Evolutionary conservation across 352 stramenopile genomes (phyloP).

Genomic region (Globisporangium yorkense): DNA sequence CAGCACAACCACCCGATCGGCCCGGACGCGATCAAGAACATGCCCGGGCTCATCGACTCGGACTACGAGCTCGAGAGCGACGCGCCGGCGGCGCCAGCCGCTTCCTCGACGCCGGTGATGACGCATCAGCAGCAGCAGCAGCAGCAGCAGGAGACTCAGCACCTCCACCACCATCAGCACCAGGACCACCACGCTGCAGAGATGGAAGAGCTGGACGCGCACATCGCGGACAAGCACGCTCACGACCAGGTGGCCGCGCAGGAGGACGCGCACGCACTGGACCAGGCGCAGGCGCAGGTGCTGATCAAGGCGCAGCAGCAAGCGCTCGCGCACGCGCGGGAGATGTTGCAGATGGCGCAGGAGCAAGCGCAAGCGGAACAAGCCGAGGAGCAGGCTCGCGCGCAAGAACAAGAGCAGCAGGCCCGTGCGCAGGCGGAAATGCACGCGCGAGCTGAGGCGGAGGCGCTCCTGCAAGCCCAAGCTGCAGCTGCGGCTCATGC

Average conservation of each 20-base stretch:
- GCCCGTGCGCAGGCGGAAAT: conserved; percentile 18
- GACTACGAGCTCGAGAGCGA: conserved; percentile 47
- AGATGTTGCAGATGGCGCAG: conserved; percentile 15
- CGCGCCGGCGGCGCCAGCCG: too few relatives aligned
- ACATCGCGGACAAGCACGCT: background rate
- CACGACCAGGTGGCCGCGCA: conserved; percentile 12
- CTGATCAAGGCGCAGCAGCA: conserved; percentile 29
- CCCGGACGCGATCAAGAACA: conserved; percentile 51
- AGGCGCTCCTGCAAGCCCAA: background rate
- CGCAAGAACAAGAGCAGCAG: conserved; percentile 4
- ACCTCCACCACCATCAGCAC: background rate
- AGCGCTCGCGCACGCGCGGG: conserved; percentile 23
- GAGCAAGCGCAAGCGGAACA: conserved; percentile 8
- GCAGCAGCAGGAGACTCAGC: conserved; percentile 7
- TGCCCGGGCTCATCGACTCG: conserved; percentile 44
- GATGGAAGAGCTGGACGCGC: background rate
- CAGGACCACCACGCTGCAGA: conserved; percentile 1
- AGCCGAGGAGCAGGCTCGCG: conserved; percentile 13
- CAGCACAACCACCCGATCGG: conserved; percentile 78
- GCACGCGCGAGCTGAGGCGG: conserved; percentile 3
- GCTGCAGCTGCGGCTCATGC: background rate
- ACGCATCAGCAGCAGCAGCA: background rate
- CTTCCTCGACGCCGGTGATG: too few relatives aligned
- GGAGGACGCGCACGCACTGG: conserved; percentile 24
- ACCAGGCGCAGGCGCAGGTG: conserved; percentile 22